Evolutionary conservation across 441 rosid species (phyloP), one percentile per base, ranked within the genome.

Genomic region (Brassica hybrid): DNA sequence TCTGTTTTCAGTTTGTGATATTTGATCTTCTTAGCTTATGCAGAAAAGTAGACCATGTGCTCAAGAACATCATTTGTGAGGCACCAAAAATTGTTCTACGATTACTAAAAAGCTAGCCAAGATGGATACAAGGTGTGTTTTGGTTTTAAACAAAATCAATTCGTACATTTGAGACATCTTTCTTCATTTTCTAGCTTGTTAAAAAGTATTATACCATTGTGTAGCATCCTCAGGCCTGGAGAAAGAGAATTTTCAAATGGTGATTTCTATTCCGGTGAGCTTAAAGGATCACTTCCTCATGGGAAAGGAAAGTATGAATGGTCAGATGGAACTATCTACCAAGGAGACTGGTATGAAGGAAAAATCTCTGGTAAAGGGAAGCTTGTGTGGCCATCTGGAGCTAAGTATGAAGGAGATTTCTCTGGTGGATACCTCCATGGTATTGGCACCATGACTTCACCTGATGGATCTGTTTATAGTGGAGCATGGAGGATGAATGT

Each of bases 361-460:
- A 89, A 87, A 81, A 89, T 94, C 84, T 83, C 88, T 5, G 97
- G 97, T 57, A 88, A 86, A 83, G 98, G 98, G 73, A 69, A 75
- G 50, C 82, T 90, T 68, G 6, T 80, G 36, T 91, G 97, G 97
- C 57, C 89, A 6, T 86, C 89, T 1, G 97, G 96, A 68, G 89
- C 89, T 43, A 89, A 75, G 67, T 94, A 90, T 18, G 90, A 87
- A 67, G 98, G 97, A 65, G 94, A 89, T 77, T 82, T 94, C 77
- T 90, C 92, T 2, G 98, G 96, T 45, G 93, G 89, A 75, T 87
- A 86, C 81, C 88, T 94, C 73, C 96, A 94, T 70, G 98, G 98
- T 60, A 67, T 79, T 56, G 98, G 97, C 62, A 83, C 83, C 41
- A 87, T 90, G 52, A 76, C 66, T 3, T 84, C 84, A 67, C 72